Evolutionary conservation across 371 early-diverging fungal genomes (phyloP).

Genomic region (Nematocida ironsii): DNA sequence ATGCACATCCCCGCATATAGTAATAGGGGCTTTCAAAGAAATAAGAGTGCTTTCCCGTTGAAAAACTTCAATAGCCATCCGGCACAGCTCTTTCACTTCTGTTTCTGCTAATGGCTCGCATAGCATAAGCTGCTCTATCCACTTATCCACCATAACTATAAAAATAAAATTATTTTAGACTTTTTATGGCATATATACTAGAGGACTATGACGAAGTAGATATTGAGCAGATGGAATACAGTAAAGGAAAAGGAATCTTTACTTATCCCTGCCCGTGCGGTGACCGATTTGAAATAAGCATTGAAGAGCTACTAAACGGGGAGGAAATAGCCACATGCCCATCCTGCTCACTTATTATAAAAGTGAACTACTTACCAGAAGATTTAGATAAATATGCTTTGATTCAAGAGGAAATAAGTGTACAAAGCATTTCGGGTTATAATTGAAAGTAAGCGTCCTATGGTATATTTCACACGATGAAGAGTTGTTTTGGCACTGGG

Average conservation of each 20-base stretch:
- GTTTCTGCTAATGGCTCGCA: slow-evolving; percentile 76
- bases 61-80: slow-evolving; percentile 77
- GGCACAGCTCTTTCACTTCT: slow-evolving; percentile 80
- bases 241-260: slow-evolving; percentile 77
- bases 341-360: slow-evolving; percentile 84
- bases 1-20: slow-evolving; percentile 89
- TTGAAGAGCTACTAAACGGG: slow-evolving; percentile 81
- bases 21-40: slow-evolving; percentile 54
- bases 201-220: slow-evolving; percentile 74
- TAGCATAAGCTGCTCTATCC: slow-evolving; percentile 72
- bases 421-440: no score
- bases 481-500: no score
- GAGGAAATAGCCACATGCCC: slow-evolving; percentile 90
- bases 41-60: slow-evolving; percentile 81
- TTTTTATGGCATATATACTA: background rate
- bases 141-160: slow-evolving; percentile 66
- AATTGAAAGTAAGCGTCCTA: no score
- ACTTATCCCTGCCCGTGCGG: slow-evolving; percentile 99
- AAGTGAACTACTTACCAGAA: slow-evolving; percentile 68
- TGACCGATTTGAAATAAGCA: slow-evolving; percentile 83
- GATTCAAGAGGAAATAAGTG: no score
- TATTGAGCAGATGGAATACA: slow-evolving; percentile 90
- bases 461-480: no score
- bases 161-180: slow-evolving; percentile 30
- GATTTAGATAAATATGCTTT: no score